Conservation (phyloP, 139 green algal genomes). For the Dunaliella primolecta region DNA sequence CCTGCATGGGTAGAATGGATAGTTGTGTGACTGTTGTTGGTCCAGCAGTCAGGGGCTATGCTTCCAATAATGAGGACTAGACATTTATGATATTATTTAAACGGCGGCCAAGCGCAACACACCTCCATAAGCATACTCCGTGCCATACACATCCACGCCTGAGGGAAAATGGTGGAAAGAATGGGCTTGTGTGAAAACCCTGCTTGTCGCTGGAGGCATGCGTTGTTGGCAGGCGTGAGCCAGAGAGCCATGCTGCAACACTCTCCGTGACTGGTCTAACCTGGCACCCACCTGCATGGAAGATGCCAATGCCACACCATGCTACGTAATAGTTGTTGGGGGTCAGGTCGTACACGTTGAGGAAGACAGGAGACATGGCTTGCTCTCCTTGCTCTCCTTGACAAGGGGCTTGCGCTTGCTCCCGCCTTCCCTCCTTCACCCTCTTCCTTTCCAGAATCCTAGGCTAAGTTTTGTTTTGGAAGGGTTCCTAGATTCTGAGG, state of each 20-base stretch:
- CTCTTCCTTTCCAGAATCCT: no score
- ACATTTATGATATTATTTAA: no score
- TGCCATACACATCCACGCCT: conserved; percentile 82
- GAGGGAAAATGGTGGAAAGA: conserved; percentile 35
- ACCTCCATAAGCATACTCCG: conserved; percentile 89
- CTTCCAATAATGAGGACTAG: conserved; percentile 1
- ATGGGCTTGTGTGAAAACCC: no score
- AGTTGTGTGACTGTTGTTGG: no score
- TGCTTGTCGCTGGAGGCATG: no score
- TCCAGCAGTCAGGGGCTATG: neutral
- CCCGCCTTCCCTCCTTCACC: no score
- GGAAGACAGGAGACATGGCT: conserved; percentile 47
- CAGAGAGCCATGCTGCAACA: neutral
- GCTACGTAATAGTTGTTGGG: conserved; percentile 74
- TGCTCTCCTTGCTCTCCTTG: no score
- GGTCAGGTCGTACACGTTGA: conserved; percentile 86
- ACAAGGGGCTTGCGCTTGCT: no score
- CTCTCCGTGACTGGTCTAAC: no score
- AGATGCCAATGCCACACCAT: conserved; percentile 78
- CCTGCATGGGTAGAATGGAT: conserved; percentile 32
- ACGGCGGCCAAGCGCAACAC: no score
- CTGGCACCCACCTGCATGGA: conserved; percentile 38
- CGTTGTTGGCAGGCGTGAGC: neutral
- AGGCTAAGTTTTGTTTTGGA: no score
- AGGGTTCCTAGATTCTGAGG: no score